phyloP scores from a whole-genome alignment of 352 stramenopile genomes.

The Phytopythium ostracodes region DNA sequence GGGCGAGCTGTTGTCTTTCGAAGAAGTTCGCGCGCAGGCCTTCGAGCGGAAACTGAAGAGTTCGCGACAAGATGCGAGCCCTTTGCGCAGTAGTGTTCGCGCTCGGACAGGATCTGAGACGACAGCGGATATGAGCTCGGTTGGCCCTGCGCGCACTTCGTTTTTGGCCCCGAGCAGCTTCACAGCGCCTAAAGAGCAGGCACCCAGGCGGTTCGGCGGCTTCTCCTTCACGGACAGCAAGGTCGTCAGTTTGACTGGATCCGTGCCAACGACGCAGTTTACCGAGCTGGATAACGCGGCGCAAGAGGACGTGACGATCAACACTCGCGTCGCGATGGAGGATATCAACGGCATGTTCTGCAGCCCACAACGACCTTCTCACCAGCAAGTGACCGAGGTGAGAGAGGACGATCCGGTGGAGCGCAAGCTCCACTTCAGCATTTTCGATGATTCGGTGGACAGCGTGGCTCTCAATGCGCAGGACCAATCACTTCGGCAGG shows the following conservation, averaged over 20 bases:
- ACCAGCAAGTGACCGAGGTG: slow-evolving; percentile 36
- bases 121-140: neutral
- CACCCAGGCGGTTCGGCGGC: neutral
- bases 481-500: slow-evolving; percentile 43
- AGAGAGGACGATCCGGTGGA: slow-evolving; percentile 69
- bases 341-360: slow-evolving; percentile 88
- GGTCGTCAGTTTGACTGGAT: neutral
- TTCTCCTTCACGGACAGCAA: slow-evolving; percentile 5
- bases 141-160: neutral
- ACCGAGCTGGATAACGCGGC: slow-evolving; percentile 27
- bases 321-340: slow-evolving; percentile 76
- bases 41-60: slow-evolving; percentile 15
- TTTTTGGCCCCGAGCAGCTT: slow-evolving; percentile 4
- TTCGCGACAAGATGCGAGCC: neutral
- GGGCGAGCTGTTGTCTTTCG: slow-evolving; percentile 64
- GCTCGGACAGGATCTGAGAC: neutral
- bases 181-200: neutral
- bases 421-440: slow-evolving; percentile 79
- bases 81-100: slow-evolving; percentile 4
- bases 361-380: slow-evolving; percentile 50
- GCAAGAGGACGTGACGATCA: slow-evolving; percentile 87
- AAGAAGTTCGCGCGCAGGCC: slow-evolving; percentile 63
- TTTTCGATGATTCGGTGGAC: slow-evolving; percentile 79
- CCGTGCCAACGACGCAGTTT: slow-evolving; percentile 11
- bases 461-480: slow-evolving; percentile 47